Evolutionary conservation across 257 asterid genomes (phyloP).

Genomic region (Orobanche coerulescens): DNA sequence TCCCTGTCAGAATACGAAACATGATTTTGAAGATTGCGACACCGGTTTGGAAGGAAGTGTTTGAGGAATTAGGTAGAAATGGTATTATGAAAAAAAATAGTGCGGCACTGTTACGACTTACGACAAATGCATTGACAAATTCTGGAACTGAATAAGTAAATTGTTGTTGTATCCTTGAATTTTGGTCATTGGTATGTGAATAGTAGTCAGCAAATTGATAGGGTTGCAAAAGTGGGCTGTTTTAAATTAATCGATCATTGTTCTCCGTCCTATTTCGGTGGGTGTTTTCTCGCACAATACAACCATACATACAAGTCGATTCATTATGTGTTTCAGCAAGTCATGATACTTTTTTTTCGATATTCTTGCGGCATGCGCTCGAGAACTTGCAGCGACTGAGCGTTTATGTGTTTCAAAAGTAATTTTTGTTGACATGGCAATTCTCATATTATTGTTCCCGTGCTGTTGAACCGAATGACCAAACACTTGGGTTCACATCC

Average conservation of each 20-base stretch:
- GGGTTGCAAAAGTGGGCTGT: background rate
- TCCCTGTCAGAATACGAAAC: background rate
- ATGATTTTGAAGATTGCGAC: background rate
- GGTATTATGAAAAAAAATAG: background rate
- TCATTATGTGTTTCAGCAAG: background rate
- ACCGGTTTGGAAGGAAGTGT: background rate
- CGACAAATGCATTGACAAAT: background rate
- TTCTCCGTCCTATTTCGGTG: background rate
- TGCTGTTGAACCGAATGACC: background rate
- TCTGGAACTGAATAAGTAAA: background rate
- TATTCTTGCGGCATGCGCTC: background rate
- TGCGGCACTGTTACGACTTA: background rate
- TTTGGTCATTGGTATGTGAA: background rate
- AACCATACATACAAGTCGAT: background rate
- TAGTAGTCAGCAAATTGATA: background rate
- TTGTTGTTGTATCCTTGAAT: background rate
- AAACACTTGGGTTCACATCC: background rate
- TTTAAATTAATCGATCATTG: background rate
- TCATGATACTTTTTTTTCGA: background rate
- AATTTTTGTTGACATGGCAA: background rate
- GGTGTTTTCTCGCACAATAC: background rate
- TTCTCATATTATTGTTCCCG: background rate
- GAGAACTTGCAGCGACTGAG: background rate
- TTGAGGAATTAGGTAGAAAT: background rate
- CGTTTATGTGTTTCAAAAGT: background rate